Conservation (phyloP, 768 basidiomycete species). For the Cystobasidium onofrii region DNA sequence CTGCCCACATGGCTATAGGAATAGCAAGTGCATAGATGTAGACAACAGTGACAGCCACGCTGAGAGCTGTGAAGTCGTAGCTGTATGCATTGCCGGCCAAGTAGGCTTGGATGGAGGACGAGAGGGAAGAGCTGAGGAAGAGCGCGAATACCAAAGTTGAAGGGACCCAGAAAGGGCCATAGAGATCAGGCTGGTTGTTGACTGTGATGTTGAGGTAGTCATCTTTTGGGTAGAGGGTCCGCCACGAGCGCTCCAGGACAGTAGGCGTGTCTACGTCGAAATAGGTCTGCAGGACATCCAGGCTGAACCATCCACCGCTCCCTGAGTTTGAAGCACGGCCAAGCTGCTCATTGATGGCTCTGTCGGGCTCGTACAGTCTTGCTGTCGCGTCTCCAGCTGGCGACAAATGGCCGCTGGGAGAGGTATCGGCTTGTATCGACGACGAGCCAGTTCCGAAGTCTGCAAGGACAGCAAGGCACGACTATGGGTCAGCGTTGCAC, state of each 20-base stretch:
- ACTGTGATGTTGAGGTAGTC: constrained; percentile 38
- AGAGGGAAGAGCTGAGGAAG: constrained; percentile 87
- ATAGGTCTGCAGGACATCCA: constrained; percentile 78
- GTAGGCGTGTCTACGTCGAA: constrained; percentile 63
- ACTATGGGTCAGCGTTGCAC: too few species aligned
- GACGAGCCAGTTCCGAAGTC: constrained; percentile 31
- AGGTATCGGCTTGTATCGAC: constrained; percentile 9
- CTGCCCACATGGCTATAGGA: constrained; percentile 74
- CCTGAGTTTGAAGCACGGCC: constrained; percentile 8
- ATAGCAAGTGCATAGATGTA: constrained; percentile 79
- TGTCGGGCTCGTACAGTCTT: constrained; percentile 26
- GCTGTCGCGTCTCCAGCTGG: constrained; percentile 25
- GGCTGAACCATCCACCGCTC: constrained; percentile 58
- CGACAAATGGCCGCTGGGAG: not conserved
- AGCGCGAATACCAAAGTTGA: constrained; percentile 88
- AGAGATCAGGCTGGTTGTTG: constrained; percentile 34
- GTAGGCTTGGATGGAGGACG: constrained; percentile 77
- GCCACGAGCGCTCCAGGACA: constrained; percentile 40
- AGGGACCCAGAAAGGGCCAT: constrained; percentile 82
- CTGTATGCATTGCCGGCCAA: constrained; percentile 61
- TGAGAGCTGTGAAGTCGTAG: constrained; percentile 78
- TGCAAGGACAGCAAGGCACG: not conserved
- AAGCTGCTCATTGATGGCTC: constrained; percentile 15
- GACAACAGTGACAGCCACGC: constrained; percentile 70
- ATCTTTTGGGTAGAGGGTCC: constrained; percentile 40